Evolutionary conservation across 2,329 filamentous ascomycete species (phyloP).

Genomic region (Orbilia quercus): DNA sequence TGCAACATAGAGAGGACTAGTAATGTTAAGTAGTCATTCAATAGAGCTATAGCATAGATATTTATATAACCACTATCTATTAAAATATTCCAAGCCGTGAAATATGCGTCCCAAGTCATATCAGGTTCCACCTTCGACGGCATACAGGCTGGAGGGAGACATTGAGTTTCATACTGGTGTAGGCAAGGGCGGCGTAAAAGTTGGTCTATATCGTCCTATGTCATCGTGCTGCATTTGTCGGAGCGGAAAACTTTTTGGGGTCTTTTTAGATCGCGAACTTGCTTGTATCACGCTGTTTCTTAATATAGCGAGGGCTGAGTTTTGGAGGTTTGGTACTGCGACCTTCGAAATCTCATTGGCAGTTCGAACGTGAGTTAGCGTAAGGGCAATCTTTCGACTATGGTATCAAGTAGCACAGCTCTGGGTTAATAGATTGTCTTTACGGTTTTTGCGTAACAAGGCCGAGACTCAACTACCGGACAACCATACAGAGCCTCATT

Average conservation of each 20-base stretch:
- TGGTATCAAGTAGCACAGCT: slow-evolving; percentile 31
- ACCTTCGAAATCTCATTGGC: slow-evolving; percentile 18
- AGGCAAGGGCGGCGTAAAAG: neutral
- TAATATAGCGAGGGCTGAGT: slow-evolving; percentile 29
- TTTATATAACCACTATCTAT: no score
- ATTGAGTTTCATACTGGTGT: neutral
- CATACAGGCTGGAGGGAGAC: no score
- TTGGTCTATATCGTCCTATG: slow-evolving; percentile 9
- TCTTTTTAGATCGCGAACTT: slow-evolving; percentile 10
- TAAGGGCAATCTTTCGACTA: slow-evolving; percentile 1
- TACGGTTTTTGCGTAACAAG: slow-evolving; percentile 25
- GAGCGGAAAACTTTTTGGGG: slow-evolving; percentile 21
- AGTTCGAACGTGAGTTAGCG: slow-evolving; percentile 10
- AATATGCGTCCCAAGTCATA: no score
- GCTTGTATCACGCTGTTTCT: slow-evolving; percentile 25
- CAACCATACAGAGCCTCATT: no score
- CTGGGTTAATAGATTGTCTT: slow-evolving; percentile 35
- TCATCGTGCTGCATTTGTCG: slow-evolving; percentile 22
- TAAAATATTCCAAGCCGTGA: no score
- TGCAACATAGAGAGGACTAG: no score
- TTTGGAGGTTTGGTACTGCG: slow-evolving; percentile 23
- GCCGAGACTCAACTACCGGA: no score
- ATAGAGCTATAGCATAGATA: no score
- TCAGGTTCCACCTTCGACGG: no score
- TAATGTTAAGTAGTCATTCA: no score